A percentile compares a stretch with the other conserved stretches of the same genome.
phyloP scores from a whole-genome alignment of 345 rosid species.

The Salix udensis region DNA sequence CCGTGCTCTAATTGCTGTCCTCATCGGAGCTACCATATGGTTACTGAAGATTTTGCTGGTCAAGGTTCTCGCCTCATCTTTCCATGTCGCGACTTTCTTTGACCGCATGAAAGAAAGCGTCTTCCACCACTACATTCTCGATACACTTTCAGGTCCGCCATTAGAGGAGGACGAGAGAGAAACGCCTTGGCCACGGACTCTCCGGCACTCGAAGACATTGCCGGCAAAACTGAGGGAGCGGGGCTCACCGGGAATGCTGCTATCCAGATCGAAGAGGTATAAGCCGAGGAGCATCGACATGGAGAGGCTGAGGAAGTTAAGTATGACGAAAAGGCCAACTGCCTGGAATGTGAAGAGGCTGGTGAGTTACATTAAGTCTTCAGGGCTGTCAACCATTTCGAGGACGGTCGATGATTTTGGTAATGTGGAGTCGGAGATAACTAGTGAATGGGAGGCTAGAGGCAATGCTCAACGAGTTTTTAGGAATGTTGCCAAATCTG shows the following conservation, averaged over 20 bases:
- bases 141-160: conserved; percentile 43
- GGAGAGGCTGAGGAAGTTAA: conserved; percentile 49
- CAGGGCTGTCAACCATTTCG: conserved; percentile 50
- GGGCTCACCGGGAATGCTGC: neutral
- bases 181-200: neutral
- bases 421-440: conserved; percentile 38
- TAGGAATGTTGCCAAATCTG: conserved; percentile 46
- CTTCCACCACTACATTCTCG: conserved; percentile 48
- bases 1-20: conserved; percentile 32
- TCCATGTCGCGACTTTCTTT: conserved; percentile 53
- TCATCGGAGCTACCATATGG: conserved; percentile 53
- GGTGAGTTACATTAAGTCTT: conserved; percentile 35
- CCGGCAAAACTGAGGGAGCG: conserved; percentile 9
- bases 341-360: conserved; percentile 56
- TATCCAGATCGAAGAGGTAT: conserved; percentile 13
- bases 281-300: conserved; percentile 38
- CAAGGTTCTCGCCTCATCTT: conserved; percentile 51
- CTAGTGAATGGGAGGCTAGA: conserved; percentile 56
- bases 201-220: conserved; percentile 6
- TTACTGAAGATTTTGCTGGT: conserved; percentile 46
- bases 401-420: conserved; percentile 43
- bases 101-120: conserved; percentile 65
- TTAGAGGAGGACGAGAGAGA: conserved; percentile 8
- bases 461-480: conserved; percentile 43
- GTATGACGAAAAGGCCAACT: conserved; percentile 27